These are phyloP conservation scores for Gymnopilus dilepis DNA, from an alignment of 768 basidiomycete genomes.

Conservation along the genomic window DNA sequence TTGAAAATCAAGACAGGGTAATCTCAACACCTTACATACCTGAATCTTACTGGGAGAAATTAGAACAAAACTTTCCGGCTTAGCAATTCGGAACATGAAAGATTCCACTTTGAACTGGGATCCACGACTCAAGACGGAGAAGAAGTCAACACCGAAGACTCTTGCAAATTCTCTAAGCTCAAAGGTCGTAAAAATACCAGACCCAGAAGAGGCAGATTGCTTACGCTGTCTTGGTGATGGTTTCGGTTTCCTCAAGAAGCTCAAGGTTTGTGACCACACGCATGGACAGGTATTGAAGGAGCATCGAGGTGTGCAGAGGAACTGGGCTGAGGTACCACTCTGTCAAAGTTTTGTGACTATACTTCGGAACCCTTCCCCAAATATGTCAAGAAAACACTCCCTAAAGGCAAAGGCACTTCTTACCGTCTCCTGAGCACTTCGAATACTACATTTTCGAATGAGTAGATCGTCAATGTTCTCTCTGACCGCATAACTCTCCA, in stretches of 20 bases:
- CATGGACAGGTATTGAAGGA: slow-evolving; percentile 67
- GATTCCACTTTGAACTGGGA: slow-evolving; percentile 99
- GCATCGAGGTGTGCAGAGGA: slow-evolving; percentile 56
- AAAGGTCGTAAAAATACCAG: neutral
- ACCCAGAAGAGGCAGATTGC: slow-evolving; percentile 28
- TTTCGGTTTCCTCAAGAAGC: slow-evolving; percentile 80
- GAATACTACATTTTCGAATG: slow-evolving; percentile 89
- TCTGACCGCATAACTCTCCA: slow-evolving; percentile 94
- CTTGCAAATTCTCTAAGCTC: slow-evolving; percentile 89
- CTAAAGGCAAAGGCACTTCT: slow-evolving; percentile 18
- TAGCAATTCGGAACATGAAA: slow-evolving; percentile 96
- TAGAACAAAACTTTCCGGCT: slow-evolving; percentile 91
- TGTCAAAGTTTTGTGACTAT: slow-evolving; percentile 64
- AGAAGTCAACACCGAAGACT: slow-evolving; percentile 97
- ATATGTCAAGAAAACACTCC: neutral
- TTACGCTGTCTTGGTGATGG: slow-evolving; percentile 90
- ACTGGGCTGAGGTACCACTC: slow-evolving; percentile 68
- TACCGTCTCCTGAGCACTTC: slow-evolving; percentile 80
- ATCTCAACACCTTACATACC: slow-evolving; percentile 45
- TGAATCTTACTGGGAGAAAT: slow-evolving; percentile 89
- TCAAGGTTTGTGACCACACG: slow-evolving; percentile 76
- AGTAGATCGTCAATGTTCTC: slow-evolving; percentile 75
- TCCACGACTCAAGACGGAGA: slow-evolving; percentile 91
- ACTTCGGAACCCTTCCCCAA: slow-evolving; percentile 73
- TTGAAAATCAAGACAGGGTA: neutral